A percentile compares a stretch with the other conserved stretches of the same genome.
phyloP scores from a whole-genome alignment of 345 rosid genomes.

The Gossypium sturtianum region DNA sequence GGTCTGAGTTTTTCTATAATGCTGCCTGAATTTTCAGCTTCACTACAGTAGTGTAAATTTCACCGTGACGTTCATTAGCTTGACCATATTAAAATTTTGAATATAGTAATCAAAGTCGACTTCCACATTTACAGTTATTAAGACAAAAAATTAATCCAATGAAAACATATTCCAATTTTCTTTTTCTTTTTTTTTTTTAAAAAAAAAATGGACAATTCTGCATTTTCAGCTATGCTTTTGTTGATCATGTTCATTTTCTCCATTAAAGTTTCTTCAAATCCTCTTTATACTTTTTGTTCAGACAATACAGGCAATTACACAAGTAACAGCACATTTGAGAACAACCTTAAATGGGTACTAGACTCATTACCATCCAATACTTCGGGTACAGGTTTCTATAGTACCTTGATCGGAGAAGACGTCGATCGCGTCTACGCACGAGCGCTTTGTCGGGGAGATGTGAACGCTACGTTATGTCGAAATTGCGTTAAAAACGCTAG shows the following conservation, averaged over 20 bases:
- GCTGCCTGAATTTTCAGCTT: background rate
- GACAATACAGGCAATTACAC: background rate
- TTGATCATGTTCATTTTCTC: background rate
- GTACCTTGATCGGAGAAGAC: conserved; percentile 1
- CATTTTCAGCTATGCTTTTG: background rate
- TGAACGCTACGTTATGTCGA: conserved; percentile 6
- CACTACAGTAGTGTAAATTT: background rate
- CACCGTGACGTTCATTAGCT: background rate
- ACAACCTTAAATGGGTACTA: conserved; percentile 1
- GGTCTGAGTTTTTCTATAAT: background rate
- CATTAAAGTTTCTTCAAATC: background rate
- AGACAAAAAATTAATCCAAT: background rate
- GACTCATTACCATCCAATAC: background rate
- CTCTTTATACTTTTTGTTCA: background rate
- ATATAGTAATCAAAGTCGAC: background rate
- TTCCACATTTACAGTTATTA: background rate
- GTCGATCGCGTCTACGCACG: background rate
- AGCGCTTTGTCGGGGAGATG: conserved; percentile 4
- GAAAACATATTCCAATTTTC: background rate
- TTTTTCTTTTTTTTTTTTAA: too few relatives aligned
- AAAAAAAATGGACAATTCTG: background rate
- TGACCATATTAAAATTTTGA: background rate
- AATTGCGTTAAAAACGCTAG: conserved; percentile 25
- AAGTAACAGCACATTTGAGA: background rate
- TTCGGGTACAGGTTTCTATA: background rate